Conservation (phyloP, 2,329 filamentous ascomycete species). For the Arthroderma sp. region DNA sequence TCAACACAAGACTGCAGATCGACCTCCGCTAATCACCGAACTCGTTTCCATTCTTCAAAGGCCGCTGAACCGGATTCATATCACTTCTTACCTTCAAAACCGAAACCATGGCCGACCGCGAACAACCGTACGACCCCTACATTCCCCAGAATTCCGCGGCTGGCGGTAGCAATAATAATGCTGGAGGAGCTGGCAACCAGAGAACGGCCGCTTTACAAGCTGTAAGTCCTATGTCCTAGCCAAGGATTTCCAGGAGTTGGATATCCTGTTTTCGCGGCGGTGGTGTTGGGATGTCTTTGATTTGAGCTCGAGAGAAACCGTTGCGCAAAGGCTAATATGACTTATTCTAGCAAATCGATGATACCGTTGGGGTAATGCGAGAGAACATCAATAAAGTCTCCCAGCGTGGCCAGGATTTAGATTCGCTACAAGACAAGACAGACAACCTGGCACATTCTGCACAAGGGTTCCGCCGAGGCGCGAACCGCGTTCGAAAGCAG, state of each 20-base stretch:
- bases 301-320: neutral
- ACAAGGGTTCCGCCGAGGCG: conserved; percentile 88
- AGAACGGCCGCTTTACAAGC: conserved; percentile 66
- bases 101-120: conserved; percentile 9
- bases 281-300: no score
- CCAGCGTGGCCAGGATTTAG: conserved; percentile 78
- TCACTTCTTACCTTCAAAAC: neutral
- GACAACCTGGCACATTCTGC: conserved; percentile 87
- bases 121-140: conserved; percentile 74
- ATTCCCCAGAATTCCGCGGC: conserved; percentile 54
- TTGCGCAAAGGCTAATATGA: neutral
- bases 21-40: no score
- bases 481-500: conserved; percentile 88
- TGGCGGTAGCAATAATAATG: conserved; percentile 31
- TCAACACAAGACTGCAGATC: no score
- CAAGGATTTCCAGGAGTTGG: neutral
- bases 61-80: no score
- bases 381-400: conserved; percentile 97
- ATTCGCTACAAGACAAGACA: conserved; percentile 81
- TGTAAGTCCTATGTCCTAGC: conserved; percentile 45
- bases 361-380: conserved; percentile 87
- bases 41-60: no score
- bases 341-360: conserved; percentile 74
- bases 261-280: no score
- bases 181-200: conserved; percentile 46